Conservation (phyloP, 495 filamentous ascomycete genomes). For the Penicillium atrosanguineum region DNA sequence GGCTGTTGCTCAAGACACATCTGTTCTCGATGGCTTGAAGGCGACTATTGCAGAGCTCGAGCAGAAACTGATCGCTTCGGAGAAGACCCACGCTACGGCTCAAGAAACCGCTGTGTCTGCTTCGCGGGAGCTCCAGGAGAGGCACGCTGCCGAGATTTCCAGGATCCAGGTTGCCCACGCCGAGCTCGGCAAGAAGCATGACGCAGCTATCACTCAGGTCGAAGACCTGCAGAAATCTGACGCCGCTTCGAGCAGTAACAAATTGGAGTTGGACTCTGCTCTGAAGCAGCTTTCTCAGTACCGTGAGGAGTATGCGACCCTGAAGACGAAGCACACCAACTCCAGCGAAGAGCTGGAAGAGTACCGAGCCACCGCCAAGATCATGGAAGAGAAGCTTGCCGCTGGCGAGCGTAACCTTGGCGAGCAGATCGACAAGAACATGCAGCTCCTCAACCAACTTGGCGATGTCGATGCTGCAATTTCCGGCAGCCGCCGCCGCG, state of each 20-base stretch:
- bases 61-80: conserved; percentile 34
- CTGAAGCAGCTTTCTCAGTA: conserved; percentile 33
- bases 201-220: conserved; percentile 24
- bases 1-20: conserved; percentile 38
- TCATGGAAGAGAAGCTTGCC: conserved; percentile 35
- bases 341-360: conserved; percentile 33
- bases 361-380: conserved; percentile 27
- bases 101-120: conserved; percentile 24
- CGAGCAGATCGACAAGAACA: conserved; percentile 50
- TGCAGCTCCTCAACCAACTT: conserved; percentile 45
- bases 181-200: conserved; percentile 33
- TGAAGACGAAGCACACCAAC: conserved; percentile 34
- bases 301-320: conserved; percentile 33
- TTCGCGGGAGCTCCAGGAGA: conserved; percentile 30
- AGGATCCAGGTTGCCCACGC: conserved; percentile 32
- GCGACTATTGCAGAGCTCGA: conserved; percentile 37
- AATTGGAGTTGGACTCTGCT: conserved; percentile 36
- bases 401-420: conserved; percentile 40
- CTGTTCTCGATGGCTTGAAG: conserved; percentile 35
- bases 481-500: conserved; percentile 37
- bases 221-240: conserved; percentile 38
- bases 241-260: conserved; percentile 24
- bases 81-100: conserved; percentile 28
- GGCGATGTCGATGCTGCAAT: conserved; percentile 41
- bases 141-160: conserved; percentile 33